These are phyloP conservation scores for Yamadazyma dushanensis DNA, from an alignment of 1,139 yeast genomes.

Conservation along the genomic window DNA sequence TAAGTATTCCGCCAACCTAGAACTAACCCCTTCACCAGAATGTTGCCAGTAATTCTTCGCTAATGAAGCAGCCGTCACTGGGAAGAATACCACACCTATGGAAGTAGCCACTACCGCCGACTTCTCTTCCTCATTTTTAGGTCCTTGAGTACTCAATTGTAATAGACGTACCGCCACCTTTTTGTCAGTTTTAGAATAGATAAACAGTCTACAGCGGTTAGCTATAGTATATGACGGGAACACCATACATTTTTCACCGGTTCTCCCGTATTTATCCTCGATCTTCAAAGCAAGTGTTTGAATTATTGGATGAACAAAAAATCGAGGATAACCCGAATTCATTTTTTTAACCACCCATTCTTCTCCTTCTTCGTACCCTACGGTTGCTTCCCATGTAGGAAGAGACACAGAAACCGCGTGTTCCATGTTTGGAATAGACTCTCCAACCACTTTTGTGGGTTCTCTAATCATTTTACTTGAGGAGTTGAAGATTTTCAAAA, in stretches of 20 bases:
- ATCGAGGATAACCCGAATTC: slow-evolving; percentile 88
- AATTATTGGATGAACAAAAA: slow-evolving; percentile 74
- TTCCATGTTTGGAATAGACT: slow-evolving; percentile 83
- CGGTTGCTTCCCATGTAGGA: slow-evolving; percentile 92
- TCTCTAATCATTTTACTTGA: slow-evolving; percentile 12
- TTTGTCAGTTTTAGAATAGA: slow-evolving; percentile 38
- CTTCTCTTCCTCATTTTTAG: slow-evolving; percentile 57
- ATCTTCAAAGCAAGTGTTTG: slow-evolving; percentile 55
- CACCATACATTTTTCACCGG: slow-evolving; percentile 68
- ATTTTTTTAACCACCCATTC: slow-evolving; percentile 79
- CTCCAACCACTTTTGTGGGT: slow-evolving; percentile 61
- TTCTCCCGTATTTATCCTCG: slow-evolving; percentile 69
- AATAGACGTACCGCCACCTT: slow-evolving; percentile 57
- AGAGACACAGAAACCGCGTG: slow-evolving; percentile 94
- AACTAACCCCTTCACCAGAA: slow-evolving; percentile 91
- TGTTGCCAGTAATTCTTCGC: slow-evolving; percentile 96
- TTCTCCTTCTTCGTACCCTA: slow-evolving; percentile 89
- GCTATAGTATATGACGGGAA: slow-evolving; percentile 82
- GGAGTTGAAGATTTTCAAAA: not conserved
- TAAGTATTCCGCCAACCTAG: slow-evolving; percentile 84
- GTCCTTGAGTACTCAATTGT: slow-evolving; percentile 76
- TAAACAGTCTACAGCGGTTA: slow-evolving; percentile 79
- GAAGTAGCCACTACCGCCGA: slow-evolving; percentile 62
- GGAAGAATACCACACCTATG: slow-evolving; percentile 77
- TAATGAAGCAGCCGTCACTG: slow-evolving; percentile 51